phyloP scores from a whole-genome alignment of 371 early-diverging fungal genomes.

The Catenaria anguillulae region DNA sequence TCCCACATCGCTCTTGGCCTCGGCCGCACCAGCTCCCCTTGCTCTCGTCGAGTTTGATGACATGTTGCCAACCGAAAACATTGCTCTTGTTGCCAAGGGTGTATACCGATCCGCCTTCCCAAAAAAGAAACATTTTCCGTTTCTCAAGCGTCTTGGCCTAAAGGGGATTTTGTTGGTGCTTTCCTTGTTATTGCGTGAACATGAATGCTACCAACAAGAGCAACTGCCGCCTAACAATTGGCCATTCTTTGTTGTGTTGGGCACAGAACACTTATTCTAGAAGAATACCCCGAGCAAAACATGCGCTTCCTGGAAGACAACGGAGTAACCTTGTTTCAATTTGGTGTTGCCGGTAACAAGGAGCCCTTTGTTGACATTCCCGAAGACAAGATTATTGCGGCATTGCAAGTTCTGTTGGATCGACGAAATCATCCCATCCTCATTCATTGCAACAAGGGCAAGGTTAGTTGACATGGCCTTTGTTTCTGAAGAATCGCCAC shows the following conservation, averaged over 20 bases:
- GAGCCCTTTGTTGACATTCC: slow-evolving; percentile 97
- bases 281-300: slow-evolving; percentile 90
- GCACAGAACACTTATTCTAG: slow-evolving; percentile 78
- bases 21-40: too few species aligned
- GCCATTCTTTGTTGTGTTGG: too few species aligned
- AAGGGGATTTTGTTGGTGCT: slow-evolving; percentile 83
- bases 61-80: slow-evolving; percentile 76
- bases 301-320: slow-evolving; percentile 72
- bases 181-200: too few species aligned
- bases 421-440: slow-evolving; percentile 76
- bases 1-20: too few species aligned
- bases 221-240: too few species aligned
- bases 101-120: slow-evolving; percentile 86
- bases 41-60: slow-evolving; percentile 39
- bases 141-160: slow-evolving; percentile 73
- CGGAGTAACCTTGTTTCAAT: slow-evolving; percentile 68
- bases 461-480: too few species aligned
- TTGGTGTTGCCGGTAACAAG: slow-evolving; percentile 79
- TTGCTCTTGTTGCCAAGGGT: slow-evolving; percentile 77
- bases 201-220: too few species aligned
- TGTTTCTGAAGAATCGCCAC: slow-evolving; percentile 13
- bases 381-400: slow-evolving; percentile 75
- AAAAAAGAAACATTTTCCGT: slow-evolving; percentile 77
- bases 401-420: slow-evolving; percentile 65
- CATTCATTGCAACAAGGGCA: slow-evolving; percentile 95